A percentile compares a stretch with the other conserved stretches of the same genome.
Conservation (phyloP, 2,329 filamentous ascomycete genomes). For the Stromatinia cepivora region DNA sequence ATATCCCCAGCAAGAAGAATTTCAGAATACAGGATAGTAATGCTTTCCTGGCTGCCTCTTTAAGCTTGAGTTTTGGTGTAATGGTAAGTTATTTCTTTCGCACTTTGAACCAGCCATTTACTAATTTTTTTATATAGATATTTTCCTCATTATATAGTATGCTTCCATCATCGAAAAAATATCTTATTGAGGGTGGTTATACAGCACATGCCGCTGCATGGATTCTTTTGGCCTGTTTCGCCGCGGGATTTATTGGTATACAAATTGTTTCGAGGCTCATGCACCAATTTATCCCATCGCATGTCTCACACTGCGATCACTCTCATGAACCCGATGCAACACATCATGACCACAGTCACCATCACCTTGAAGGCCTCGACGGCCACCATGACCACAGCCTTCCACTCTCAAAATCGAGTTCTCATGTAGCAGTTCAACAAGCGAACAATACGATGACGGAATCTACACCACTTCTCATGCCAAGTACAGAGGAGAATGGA, state of each 20-base stretch:
- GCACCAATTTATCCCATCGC: conserved; percentile 73
- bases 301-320: conserved; percentile 79
- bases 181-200: conserved; percentile 69
- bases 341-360: conserved; percentile 34
- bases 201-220: conserved; percentile 66
- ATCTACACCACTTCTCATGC: conserved; percentile 36
- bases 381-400: not conserved
- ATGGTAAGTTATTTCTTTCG: conserved; percentile 65
- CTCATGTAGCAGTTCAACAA: not conserved
- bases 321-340: conserved; percentile 59
- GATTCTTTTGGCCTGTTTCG: conserved; percentile 67
- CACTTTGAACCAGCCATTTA: not conserved
- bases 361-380: not conserved
- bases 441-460: conserved; percentile 32
- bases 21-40: conserved; percentile 91
- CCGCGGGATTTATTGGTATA: conserved; percentile 72
- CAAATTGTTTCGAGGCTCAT: conserved; percentile 70
- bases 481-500: conserved; percentile 26
- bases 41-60: conserved; percentile 79
- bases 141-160: conserved; percentile 93
- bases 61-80: conserved; percentile 92
- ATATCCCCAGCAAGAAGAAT: conserved; percentile 69
- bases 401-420: conserved; percentile 12
- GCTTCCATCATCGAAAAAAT: conserved; percentile 81
- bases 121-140: conserved; percentile 55